A percentile compares a stretch with the other conserved stretches of the same genome.
Evolutionary conservation across 306 rosid species (phyloP).

Genomic region (Medicago truncatula): DNA sequence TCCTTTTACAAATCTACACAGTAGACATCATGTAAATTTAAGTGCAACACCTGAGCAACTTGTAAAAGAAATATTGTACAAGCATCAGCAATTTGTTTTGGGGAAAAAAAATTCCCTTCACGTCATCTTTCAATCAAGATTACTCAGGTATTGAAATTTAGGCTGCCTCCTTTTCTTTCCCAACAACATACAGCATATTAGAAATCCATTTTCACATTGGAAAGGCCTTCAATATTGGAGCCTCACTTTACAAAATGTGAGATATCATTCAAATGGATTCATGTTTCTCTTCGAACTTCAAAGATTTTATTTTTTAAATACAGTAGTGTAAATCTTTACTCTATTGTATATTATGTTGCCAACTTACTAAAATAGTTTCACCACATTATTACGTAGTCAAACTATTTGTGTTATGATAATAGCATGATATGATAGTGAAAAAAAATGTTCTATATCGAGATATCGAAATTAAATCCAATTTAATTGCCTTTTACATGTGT

Average conservation of each 20-base stretch:
- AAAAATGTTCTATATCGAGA: neutral
- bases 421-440: neutral
- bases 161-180: no score
- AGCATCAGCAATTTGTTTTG: neutral
- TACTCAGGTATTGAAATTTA: neutral
- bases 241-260: no score
- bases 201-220: no score
- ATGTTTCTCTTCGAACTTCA: no score
- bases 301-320: no score
- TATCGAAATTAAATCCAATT: constrained; percentile 5
- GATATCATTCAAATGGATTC: no score
- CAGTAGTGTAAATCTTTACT: neutral
- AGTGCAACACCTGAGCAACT: neutral
- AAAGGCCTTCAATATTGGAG: no score
- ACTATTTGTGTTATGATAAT: neutral
- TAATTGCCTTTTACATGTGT: neutral
- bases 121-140: neutral
- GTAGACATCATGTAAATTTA: neutral
- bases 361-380: constrained; percentile 11
- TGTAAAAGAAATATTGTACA: neutral
- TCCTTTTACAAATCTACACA: neutral
- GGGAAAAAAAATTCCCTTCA: neutral
- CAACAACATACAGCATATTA: no score
- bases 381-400: constrained; percentile 15
- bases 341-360: neutral